Evolutionary conservation across 371 early-diverging fungal species (phyloP).

Genomic region (Actinomortierella wolfii): DNA sequence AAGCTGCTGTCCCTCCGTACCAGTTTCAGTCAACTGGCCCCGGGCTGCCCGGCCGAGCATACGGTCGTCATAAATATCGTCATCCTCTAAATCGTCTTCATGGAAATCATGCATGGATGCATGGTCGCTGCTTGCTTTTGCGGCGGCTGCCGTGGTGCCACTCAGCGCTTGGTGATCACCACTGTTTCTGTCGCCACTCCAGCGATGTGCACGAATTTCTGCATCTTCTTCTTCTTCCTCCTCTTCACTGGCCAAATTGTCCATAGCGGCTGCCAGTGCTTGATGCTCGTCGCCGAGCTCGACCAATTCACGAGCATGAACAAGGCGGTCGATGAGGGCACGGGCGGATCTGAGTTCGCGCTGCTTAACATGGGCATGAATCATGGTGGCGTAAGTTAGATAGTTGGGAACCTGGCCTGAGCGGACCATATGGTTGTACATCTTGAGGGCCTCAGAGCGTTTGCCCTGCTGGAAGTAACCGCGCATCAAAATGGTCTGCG

Average conservation of each 20-base stretch:
- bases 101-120: too few species aligned
- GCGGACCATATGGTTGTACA: conserved; percentile 35
- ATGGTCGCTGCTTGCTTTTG: too few species aligned
- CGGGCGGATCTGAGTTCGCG: conserved; percentile 26
- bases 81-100: too few species aligned
- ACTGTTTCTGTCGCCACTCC: too few species aligned
- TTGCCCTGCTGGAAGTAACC: conserved; percentile 31
- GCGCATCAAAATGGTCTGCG: conserved; percentile 42
- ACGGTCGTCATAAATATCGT: too few species aligned
- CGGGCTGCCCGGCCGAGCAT: neutral
- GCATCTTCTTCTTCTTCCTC: conserved; percentile 20
- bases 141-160: too few species aligned
- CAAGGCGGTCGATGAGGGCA: conserved; percentile 25
- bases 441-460: conserved; percentile 25
- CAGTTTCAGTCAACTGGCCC: conserved; percentile 18
- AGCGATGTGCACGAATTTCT: too few species aligned
- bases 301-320: conserved; percentile 26
- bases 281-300: conserved; percentile 15
- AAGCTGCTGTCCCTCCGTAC: conserved; percentile 41
- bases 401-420: conserved; percentile 40
- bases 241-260: neutral
- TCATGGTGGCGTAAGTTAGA: conserved; percentile 37
- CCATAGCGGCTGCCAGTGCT: neutral
- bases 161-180: too few species aligned
- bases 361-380: conserved; percentile 33